Percentiles rank a stretch among this genome's conserved stretches.
These are phyloP conservation scores for Daldinia decipiens DNA, from an alignment of 495 filamentous ascomycete genomes.

Conservation along the genomic window DNA sequence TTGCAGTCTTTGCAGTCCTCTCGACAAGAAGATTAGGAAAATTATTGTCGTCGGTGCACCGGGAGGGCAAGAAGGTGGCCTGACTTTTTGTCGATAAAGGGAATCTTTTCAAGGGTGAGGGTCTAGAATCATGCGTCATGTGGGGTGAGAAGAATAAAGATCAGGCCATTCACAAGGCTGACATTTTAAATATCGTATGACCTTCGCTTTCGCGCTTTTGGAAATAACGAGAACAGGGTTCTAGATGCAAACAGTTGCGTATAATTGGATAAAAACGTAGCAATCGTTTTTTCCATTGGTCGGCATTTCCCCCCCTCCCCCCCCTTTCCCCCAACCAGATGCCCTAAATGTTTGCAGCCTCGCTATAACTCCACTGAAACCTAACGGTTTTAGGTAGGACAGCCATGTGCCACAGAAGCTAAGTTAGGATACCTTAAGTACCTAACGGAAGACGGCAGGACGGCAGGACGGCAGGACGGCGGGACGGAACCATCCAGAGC, in stretches of 20 bases:
- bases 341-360: conserved; percentile 25
- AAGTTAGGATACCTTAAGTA: not conserved
- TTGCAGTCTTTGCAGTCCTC: not conserved
- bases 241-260: conserved; percentile 22
- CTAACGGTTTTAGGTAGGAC: conserved; percentile 19
- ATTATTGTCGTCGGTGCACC: conserved; percentile 39
- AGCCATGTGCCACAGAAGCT: conserved; percentile 24
- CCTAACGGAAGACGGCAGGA: conserved; percentile 3
- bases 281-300: conserved; percentile 27
- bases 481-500: not conserved
- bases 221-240: conserved; percentile 27
- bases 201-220: conserved; percentile 37
- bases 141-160: conserved; percentile 42
- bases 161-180: conserved; percentile 51
- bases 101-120: conserved; percentile 39
- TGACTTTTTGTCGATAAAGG: conserved; percentile 38
- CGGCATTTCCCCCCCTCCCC: not conserved
- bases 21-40: conserved; percentile 26
- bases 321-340: conserved; percentile 17
- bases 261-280: conserved; percentile 22
- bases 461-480: not conserved
- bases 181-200: conserved; percentile 48
- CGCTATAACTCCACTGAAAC: conserved; percentile 27
- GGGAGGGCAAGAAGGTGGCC: conserved; percentile 36
- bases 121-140: conserved; percentile 44